These are phyloP conservation scores for Naumovozyma baii DNA, from an alignment of 805 yeast species.

Conservation along the genomic window DNA sequence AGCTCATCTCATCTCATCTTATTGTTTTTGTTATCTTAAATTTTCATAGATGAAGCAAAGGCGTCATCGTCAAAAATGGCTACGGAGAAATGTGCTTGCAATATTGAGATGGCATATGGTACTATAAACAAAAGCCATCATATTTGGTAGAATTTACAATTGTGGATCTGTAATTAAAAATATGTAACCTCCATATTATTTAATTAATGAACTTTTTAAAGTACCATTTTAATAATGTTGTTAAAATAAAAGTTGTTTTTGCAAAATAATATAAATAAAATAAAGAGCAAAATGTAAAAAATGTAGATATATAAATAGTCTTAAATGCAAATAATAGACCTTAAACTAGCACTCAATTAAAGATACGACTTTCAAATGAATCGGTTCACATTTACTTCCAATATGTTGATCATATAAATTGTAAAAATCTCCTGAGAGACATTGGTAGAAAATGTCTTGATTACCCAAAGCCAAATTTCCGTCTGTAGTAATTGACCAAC, in stretches of 20 bases:
- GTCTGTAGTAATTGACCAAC: slow-evolving; percentile 43
- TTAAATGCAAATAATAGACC: slow-evolving; percentile 30
- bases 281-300: neutral
- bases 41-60: neutral
- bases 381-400: slow-evolving; percentile 55
- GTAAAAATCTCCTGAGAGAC: slow-evolving; percentile 66
- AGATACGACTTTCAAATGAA: slow-evolving; percentile 49
- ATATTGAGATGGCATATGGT: no score
- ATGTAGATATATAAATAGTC: neutral
- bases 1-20: no score
- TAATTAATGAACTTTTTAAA: no score
- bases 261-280: neutral
- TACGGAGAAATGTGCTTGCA: no score
- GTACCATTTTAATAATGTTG: neutral
- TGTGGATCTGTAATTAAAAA: no score
- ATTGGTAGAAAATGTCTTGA: slow-evolving; percentile 51
- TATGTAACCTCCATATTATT: no score
- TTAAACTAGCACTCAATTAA: slow-evolving; percentile 46
- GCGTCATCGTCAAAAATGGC: no score
- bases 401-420: slow-evolving; percentile 58
- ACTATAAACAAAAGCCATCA: no score
- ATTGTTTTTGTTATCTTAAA: no score
- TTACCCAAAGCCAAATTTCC: slow-evolving; percentile 51
- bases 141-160: no score
- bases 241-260: neutral